Evolutionary conservation across 352 stramenopile genomes (phyloP).

Genomic region (Pythium apleroticum): DNA sequence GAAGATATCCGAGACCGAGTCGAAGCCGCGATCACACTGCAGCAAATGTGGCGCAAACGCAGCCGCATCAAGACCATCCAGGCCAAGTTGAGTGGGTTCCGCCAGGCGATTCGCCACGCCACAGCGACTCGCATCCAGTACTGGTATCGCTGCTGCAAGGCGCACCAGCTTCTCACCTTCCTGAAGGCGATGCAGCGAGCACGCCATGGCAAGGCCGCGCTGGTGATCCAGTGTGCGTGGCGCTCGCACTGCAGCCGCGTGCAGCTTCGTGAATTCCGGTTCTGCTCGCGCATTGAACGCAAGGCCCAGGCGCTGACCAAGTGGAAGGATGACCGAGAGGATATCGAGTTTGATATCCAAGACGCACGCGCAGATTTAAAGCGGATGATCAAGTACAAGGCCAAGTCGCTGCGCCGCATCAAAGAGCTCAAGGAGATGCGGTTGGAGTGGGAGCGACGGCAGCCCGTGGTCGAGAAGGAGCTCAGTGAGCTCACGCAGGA

Average conservation of each 20-base stretch:
- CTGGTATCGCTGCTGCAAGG: conserved; percentile 58
- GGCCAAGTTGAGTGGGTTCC: conserved; percentile 47
- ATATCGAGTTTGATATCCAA: conserved; percentile 72
- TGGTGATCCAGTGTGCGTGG: conserved; percentile 76
- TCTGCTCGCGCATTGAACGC: conserved; percentile 65
- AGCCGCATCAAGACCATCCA: conserved; percentile 33
- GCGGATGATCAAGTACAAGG: conserved; percentile 73
- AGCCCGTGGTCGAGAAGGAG: conserved; percentile 75
- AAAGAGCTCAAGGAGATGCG: conserved; percentile 79
- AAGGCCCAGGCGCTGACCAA: conserved; percentile 54
- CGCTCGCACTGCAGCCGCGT: conserved; percentile 58
- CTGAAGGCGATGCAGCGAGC: conserved; percentile 41
- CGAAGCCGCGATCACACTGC: conserved; percentile 70
- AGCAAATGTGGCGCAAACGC: conserved; percentile 67
- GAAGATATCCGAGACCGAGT: conserved; percentile 55
- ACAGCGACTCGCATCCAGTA: conserved; percentile 52
- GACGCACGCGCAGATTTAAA: conserved; percentile 63
- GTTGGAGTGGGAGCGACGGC: conserved; percentile 77
- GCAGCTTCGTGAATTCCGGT: conserved; percentile 62
- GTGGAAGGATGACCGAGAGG: conserved; percentile 56
- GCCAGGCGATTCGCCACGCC: conserved; percentile 36
- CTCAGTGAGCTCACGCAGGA: conserved; percentile 58
- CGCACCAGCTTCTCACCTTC: conserved; percentile 41
- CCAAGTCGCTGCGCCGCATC: conserved; percentile 63
- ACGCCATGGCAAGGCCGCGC: conserved; percentile 45